phyloP scores from a whole-genome alignment of 495 filamentous ascomycete genomes.

The Penicillium roqueforti region DNA sequence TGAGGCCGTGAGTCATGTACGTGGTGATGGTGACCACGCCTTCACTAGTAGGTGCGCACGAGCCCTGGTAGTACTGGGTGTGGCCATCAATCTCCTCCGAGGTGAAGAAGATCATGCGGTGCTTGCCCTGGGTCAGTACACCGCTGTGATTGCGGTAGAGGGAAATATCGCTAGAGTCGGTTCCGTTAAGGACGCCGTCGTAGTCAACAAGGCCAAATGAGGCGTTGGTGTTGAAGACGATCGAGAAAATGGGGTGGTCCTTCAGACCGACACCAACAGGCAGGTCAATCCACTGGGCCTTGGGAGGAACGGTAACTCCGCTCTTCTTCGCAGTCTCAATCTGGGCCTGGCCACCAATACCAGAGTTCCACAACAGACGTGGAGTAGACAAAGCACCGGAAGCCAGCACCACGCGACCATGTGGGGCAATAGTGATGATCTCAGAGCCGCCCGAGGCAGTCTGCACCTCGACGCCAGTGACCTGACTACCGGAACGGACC shows the following conservation, averaged over 20 bases:
- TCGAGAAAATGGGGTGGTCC: slow-evolving; percentile 71
- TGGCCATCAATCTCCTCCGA: slow-evolving; percentile 22
- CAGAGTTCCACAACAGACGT: slow-evolving; percentile 64
- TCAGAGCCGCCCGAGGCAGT: slow-evolving; percentile 55
- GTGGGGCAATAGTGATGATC: slow-evolving; percentile 54
- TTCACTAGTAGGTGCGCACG: slow-evolving; percentile 23
- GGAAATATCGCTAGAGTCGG: slow-evolving; percentile 41
- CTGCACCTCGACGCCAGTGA: slow-evolving; percentile 66
- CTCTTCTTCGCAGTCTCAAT: slow-evolving; percentile 52
- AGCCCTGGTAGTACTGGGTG: slow-evolving; percentile 33
- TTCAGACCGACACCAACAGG: slow-evolving; percentile 72
- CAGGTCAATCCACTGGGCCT: slow-evolving; percentile 63
- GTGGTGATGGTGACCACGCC: slow-evolving; percentile 30
- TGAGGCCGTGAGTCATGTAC: slow-evolving; percentile 43
- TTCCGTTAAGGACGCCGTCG: slow-evolving; percentile 53
- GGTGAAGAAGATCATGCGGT: slow-evolving; percentile 46
- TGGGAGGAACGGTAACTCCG: slow-evolving; percentile 47
- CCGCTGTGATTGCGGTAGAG: slow-evolving; percentile 53
- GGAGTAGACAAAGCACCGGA: slow-evolving; percentile 69
- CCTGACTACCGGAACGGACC: slow-evolving; percentile 54
- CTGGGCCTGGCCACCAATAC: slow-evolving; percentile 62
- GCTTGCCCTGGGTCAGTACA: slow-evolving; percentile 63
- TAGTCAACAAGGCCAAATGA: slow-evolving; percentile 61
- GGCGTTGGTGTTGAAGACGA: slow-evolving; percentile 56
- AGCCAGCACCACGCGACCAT: slow-evolving; percentile 63